Percentiles rank a stretch among this genome's conserved stretches.
These are phyloP conservation scores for Cairneyella variabilis DNA, from an alignment of 495 filamentous ascomycete species.

Conservation along the genomic window DNA sequence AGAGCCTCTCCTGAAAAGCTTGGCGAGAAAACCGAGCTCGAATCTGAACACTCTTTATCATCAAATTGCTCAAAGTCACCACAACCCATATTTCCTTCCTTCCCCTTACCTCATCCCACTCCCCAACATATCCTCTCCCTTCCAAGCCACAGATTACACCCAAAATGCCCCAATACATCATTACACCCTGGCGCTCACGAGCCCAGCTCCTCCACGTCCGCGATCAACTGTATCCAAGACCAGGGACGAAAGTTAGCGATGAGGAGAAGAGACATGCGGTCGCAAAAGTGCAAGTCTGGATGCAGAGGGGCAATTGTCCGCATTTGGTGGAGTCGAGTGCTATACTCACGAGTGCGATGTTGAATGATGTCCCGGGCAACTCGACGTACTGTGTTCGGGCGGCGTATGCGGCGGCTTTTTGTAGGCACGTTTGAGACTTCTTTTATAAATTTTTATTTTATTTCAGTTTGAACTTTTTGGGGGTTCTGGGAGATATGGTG, in stretches of 20 bases:
- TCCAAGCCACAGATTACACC: not conserved
- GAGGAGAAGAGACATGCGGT: slow-evolving; percentile 32
- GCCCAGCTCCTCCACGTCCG: slow-evolving; percentile 64
- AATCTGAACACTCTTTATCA: no score
- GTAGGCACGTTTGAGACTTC: slow-evolving; percentile 40
- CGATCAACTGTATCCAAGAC: slow-evolving; percentile 58
- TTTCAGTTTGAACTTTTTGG: no score
- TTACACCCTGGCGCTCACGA: slow-evolving; percentile 74
- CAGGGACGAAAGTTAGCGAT: not conserved
- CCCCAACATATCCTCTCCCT: not conserved
- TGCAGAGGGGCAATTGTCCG: slow-evolving; percentile 69
- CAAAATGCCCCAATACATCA: slow-evolving; percentile 68
- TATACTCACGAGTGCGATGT: slow-evolving; percentile 66
- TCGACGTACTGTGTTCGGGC: slow-evolving; percentile 52
- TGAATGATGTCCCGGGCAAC: slow-evolving; percentile 47
- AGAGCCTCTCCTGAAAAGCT: slow-evolving; percentile 24
- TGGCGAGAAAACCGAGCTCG: no score
- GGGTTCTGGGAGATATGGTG: not conserved
- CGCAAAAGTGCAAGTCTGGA: slow-evolving; percentile 49
- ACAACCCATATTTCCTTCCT: not conserved
- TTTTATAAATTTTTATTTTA: not conserved
- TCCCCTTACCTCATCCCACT: not conserved
- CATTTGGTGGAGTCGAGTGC: slow-evolving; percentile 82
- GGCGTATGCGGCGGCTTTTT: slow-evolving; percentile 57
- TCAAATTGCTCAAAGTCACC: not conserved